Evolutionary conservation across 139 green algal genomes (phyloP), one percentile per base, ranked within the genome.

Genomic region (Pycnococcus provasolii): DNA sequence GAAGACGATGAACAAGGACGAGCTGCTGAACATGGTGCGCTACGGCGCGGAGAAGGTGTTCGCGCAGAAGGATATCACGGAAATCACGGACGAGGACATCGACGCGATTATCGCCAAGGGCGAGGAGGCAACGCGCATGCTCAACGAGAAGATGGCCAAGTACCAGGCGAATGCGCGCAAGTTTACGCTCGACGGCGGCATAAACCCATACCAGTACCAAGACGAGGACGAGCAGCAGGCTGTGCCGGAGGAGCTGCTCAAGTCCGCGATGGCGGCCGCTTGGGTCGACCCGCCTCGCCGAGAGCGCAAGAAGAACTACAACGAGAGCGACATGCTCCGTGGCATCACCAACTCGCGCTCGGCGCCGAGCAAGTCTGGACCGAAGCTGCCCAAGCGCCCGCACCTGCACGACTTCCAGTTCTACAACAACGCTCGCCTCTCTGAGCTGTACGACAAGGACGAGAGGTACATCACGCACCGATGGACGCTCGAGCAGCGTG

Each of bases 41-140:
- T 97, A 95, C 60, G 93, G 93, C 48, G 93, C 93, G 6, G 93
- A 99, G 72, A 85, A 92, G 71, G 89, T 99, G 6, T 99, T 99
- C 81, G 88, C 75, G 11, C 58, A 66, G 4, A 86, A 79, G 9
- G 60, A 52, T 3, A 62, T 58, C 44, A 68, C 60, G 26, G 83
- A 68, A 45, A 85, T 94, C 67, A 91, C 87, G 0, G 87, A 90
- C 9, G 80, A 90, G 70, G 92, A 99, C 73, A 92, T 99, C 45
- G 93, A 99, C 57, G 76, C 83, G 15, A 95, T 99, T 71, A 91
- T 99, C 64, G 63, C 74, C 45, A 94, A 95, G 84, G 93, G 93
- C 53, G 90, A 96, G 79, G 73, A 78, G 8, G 82, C 86, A 42
- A 98, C 91, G 8, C 72, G 75, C 40, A 87, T 87, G 58, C 82